phyloP scores from a whole-genome alignment of 2,329 filamentous ascomycete species.

The Penicillium sp. region DNA sequence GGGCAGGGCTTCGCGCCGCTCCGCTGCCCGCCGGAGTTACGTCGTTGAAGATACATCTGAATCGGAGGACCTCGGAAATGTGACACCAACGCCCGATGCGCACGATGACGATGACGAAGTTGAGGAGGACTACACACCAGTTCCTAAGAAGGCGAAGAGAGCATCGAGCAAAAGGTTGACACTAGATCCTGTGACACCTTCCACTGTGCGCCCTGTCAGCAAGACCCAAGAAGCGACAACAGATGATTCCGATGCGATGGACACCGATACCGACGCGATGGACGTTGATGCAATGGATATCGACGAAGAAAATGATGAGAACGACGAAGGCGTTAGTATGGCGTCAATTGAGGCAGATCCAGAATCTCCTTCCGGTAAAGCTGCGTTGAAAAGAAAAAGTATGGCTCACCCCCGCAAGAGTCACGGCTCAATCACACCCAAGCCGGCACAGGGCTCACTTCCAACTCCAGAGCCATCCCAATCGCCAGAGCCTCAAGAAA shows the following conservation, averaged over 20 bases:
- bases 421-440: slow-evolving; percentile 42
- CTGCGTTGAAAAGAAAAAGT: slow-evolving; percentile 69
- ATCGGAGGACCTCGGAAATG: slow-evolving; percentile 60
- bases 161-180: slow-evolving; percentile 56
- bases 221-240: slow-evolving; percentile 47
- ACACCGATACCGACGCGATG: slow-evolving; percentile 53
- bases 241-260: slow-evolving; percentile 57
- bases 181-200: slow-evolving; percentile 49
- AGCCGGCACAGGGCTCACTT: slow-evolving; percentile 42
- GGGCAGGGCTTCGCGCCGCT: slow-evolving; percentile 59
- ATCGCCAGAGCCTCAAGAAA: slow-evolving; percentile 49
- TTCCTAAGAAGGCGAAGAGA: slow-evolving; percentile 59
- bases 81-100: slow-evolving; percentile 42
- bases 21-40: slow-evolving; percentile 65
- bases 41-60: slow-evolving; percentile 77
- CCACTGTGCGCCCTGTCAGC: slow-evolving; percentile 29
- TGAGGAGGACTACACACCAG: slow-evolving; percentile 77
- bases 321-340: slow-evolving; percentile 27
- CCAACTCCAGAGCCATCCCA: slow-evolving; percentile 53
- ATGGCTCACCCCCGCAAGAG: slow-evolving; percentile 43
- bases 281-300: slow-evolving; percentile 51
- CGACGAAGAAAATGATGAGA: slow-evolving; percentile 32
- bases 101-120: slow-evolving; percentile 55
- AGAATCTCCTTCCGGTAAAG: slow-evolving; percentile 56
- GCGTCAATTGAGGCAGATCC: slow-evolving; percentile 47